Percentiles rank a stretch among this genome's conserved stretches.
phyloP scores from a whole-genome alignment of 805 yeast genomes.

The Pichia pseudocactophila region DNA sequence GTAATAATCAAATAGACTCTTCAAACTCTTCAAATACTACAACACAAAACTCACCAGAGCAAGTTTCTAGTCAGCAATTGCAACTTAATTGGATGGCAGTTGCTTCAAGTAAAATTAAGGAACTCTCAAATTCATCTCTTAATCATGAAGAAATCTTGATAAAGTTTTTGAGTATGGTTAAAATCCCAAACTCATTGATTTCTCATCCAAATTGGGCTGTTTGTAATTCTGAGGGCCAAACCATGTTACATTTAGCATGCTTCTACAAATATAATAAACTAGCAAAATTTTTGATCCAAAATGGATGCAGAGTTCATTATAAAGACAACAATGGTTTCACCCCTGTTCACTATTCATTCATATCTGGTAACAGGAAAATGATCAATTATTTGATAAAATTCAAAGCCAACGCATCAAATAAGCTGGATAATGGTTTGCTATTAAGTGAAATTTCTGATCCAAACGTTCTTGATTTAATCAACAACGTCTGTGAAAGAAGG shows the following conservation, averaged over 20 bases:
- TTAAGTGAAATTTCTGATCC: conserved; percentile 34
- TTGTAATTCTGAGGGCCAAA: conserved; percentile 77
- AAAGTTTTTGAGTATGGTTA: conserved; percentile 48
- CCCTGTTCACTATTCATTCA: conserved; percentile 79
- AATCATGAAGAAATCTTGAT: conserved; percentile 43
- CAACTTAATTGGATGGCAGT: conserved; percentile 38
- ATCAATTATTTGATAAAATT: conserved; percentile 54
- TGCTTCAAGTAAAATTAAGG: conserved; percentile 43
- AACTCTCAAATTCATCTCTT: conserved; percentile 34
- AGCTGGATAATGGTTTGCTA: conserved; percentile 41
- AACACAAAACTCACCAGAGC: conserved; percentile 7
- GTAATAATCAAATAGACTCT: conserved; percentile 32
- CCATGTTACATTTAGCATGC: conserved; percentile 79
- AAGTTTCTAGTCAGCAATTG: conserved; percentile 13
- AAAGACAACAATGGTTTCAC: conserved; percentile 77
- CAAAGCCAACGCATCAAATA: conserved; percentile 49
- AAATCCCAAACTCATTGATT: conserved; percentile 54
- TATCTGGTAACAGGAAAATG: conserved; percentile 62
- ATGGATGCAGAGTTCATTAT: conserved; percentile 56
- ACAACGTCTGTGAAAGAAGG: conserved; percentile 11
- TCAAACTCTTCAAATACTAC: conserved; percentile 14
- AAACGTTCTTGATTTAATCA: conserved; percentile 29
- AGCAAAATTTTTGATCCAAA: conserved; percentile 52
- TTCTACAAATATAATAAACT: conserved; percentile 61
- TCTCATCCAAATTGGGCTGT: conserved; percentile 67